Conservation (phyloP, 257 asterid genomes). For the Mitragyna speciosa region DNA sequence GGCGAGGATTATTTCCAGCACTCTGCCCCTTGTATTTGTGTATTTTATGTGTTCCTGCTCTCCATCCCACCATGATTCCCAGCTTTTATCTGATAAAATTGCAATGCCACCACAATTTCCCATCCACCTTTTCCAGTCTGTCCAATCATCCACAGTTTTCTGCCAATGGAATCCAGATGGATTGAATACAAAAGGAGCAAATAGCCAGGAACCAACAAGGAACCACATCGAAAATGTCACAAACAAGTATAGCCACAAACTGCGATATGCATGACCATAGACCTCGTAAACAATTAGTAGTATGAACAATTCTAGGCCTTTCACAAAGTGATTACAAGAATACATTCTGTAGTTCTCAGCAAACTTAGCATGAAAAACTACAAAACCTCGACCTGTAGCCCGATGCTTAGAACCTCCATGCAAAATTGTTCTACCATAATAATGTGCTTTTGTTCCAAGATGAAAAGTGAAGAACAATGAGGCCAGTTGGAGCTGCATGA, state of each 20-base stretch:
- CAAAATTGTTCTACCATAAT: slow-evolving; percentile 76
- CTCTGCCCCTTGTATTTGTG: slow-evolving; percentile 70
- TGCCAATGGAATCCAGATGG: slow-evolving; percentile 99
- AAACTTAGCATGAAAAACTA: slow-evolving; percentile 86
- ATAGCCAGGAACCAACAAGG: slow-evolving; percentile 89
- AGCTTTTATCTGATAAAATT: slow-evolving; percentile 78
- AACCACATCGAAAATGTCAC: slow-evolving; percentile 93
- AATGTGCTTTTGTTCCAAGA: slow-evolving; percentile 94
- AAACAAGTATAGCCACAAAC: slow-evolving; percentile 67
- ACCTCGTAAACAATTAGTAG: slow-evolving; percentile 71
- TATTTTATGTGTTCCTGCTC: slow-evolving; percentile 87
- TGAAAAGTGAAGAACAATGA: slow-evolving; percentile 96
- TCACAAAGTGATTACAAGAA: slow-evolving; percentile 95
- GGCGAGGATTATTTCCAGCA: slow-evolving; percentile 74
- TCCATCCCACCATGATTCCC: slow-evolving; percentile 99
- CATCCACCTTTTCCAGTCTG: slow-evolving; percentile 99
- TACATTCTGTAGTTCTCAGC: slow-evolving; percentile 91
- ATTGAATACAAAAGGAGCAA: slow-evolving; percentile 95
- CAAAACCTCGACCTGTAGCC: slow-evolving; percentile 96
- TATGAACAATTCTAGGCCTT: slow-evolving; percentile 84
- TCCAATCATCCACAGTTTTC: slow-evolving; percentile 97
- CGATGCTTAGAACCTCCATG: slow-evolving; percentile 97
- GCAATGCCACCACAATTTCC: slow-evolving; percentile 98
- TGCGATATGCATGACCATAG: slow-evolving; percentile 68
- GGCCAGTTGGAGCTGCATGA: slow-evolving; percentile 97